Evolutionary conservation across 768 basidiomycete genomes (phyloP).

Genomic region (Rhodotorula diobovata): DNA sequence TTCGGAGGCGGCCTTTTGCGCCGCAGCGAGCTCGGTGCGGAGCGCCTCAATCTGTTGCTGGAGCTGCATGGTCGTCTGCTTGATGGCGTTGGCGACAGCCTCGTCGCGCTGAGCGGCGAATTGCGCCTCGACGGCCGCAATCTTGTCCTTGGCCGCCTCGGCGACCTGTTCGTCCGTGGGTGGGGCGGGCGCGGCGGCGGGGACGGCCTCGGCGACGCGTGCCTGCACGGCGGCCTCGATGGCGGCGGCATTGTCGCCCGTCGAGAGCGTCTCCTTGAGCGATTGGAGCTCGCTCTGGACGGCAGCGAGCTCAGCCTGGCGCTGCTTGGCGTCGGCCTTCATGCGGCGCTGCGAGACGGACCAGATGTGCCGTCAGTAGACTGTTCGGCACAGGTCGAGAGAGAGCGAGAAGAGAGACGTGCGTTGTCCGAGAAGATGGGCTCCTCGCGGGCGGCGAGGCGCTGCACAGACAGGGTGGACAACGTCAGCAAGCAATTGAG

Average conservation of each 20-base stretch:
- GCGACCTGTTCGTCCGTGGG: slow-evolving; percentile 34
- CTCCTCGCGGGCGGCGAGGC: slow-evolving; percentile 23
- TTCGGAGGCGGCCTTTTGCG: neutral
- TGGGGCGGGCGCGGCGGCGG: slow-evolving; percentile 36
- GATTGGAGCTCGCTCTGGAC: slow-evolving; percentile 20
- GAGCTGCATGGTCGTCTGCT: slow-evolving; percentile 41
- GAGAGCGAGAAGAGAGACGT: neutral
- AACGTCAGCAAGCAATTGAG: neutral
- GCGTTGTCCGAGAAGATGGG: slow-evolving; percentile 36
- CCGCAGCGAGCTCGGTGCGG: slow-evolving; percentile 21
- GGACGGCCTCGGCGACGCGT: slow-evolving; percentile 27
- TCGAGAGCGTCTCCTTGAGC: slow-evolving; percentile 20
- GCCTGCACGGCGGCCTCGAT: slow-evolving; percentile 32
- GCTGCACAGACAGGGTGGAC: neutral
- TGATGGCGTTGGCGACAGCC: slow-evolving; percentile 36
- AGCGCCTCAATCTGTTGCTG: slow-evolving; percentile 22
- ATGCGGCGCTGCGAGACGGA: slow-evolving; percentile 29
- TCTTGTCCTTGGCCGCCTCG: slow-evolving; percentile 31
- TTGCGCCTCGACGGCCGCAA: slow-evolving; percentile 28
- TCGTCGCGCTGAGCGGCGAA: slow-evolving; percentile 35
- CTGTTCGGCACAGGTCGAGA: neutral
- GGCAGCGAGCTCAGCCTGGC: slow-evolving; percentile 16
- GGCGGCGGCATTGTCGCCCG: slow-evolving; percentile 31
- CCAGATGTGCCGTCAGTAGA: neutral
- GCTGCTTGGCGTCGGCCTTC: slow-evolving; percentile 21